Conservation (phyloP, 768 basidiomycete genomes). For the Pleurotus tuoliensis region DNA sequence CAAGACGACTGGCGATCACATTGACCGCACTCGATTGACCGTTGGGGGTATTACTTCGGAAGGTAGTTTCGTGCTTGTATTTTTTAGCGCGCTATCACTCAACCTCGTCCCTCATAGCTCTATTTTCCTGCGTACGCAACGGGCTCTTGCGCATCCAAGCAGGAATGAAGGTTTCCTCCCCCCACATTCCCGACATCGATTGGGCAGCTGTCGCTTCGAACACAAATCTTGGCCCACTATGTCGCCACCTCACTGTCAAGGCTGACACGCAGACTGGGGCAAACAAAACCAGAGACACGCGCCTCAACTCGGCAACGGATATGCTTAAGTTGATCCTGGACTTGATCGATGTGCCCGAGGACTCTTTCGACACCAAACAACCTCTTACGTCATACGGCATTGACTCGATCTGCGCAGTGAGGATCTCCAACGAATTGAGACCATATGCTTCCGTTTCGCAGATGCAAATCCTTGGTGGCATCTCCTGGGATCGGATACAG, state of each 20-base stretch:
- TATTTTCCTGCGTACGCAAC: slow-evolving; percentile 28
- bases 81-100: no score
- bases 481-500: slow-evolving; percentile 13
- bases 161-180: slow-evolving; percentile 13
- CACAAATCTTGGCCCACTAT: slow-evolving; percentile 16
- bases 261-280: background rate
- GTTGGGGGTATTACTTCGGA: no score
- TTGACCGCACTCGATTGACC: no score
- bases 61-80: no score
- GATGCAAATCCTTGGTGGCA: slow-evolving; percentile 30
- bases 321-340: slow-evolving; percentile 14
- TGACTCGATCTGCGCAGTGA: slow-evolving; percentile 36
- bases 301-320: slow-evolving; percentile 2
- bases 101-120: slow-evolving; percentile 11
- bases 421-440: no score
- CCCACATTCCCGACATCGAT: slow-evolving; percentile 30
- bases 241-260: slow-evolving; percentile 6
- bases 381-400: slow-evolving; percentile 39
- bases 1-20: no score
- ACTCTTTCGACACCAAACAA: slow-evolving; percentile 31
- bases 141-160: slow-evolving; percentile 23
- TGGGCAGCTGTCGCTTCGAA: slow-evolving; percentile 20
- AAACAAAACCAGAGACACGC: no score
- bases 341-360: slow-evolving; percentile 24
- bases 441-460: slow-evolving; percentile 21